Evolutionary conservation across 345 rosid genomes (phyloP).

Genomic region (Hibiscus trionum): DNA sequence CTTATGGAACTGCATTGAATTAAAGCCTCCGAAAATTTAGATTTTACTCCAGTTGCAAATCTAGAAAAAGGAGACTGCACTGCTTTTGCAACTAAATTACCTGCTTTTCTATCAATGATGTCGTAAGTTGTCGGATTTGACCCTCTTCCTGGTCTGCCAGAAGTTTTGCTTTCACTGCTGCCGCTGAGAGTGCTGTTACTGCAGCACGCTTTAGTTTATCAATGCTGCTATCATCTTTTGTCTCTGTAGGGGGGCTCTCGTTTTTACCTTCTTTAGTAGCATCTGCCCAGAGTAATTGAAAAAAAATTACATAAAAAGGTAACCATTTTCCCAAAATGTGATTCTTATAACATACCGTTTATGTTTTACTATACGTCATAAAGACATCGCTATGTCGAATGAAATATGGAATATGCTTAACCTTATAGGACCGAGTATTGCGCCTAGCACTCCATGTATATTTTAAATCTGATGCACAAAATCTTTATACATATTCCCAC

Average conservation of each 20-base stretch:
- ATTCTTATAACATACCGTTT: background rate
- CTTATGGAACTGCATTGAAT: background rate
- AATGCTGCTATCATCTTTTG: background rate
- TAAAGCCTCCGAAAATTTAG: background rate
- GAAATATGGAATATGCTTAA: background rate
- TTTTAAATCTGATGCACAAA: background rate
- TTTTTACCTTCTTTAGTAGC: background rate
- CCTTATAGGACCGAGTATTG: background rate
- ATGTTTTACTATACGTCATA: background rate
- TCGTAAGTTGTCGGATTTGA: constrained; percentile 64
- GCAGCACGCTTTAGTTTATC: background rate
- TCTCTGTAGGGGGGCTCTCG: background rate
- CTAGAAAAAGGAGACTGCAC: background rate
- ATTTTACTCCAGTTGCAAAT: background rate
- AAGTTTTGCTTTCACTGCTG: constrained; percentile 89
- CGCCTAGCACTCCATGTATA: background rate
- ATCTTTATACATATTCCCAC: background rate
- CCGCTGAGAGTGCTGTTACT: constrained; percentile 71
- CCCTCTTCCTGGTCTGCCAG: constrained; percentile 85
- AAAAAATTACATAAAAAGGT: background rate
- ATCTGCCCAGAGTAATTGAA: background rate
- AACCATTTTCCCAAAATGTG: background rate
- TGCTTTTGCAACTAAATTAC: constrained; percentile 25
- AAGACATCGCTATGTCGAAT: too few relatives aligned
- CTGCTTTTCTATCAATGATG: constrained; percentile 80